Base-by-base conservation (phyloP, 148 eudicot genomes). In the Cornus florida region DNA sequence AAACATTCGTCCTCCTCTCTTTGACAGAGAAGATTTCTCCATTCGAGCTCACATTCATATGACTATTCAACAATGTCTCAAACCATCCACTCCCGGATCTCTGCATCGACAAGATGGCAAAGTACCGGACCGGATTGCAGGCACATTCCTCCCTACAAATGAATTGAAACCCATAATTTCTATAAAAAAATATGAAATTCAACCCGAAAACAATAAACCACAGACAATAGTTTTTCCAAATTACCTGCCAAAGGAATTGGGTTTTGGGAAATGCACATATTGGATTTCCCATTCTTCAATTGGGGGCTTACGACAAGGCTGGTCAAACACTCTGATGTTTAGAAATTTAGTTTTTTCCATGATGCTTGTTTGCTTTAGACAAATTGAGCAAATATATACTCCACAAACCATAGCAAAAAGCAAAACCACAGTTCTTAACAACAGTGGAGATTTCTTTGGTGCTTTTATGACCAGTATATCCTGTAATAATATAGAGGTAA, bases 71-170 rank as follows among this genome's bases (percentile, higher is more conserved):
- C 85, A 93, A 83, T n/a, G 97, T 93, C 75, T 91, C 97, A 20
- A 93, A 93, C 97, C 97, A 93, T 73, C 97, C 97, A 64, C 97
- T 93, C 72, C 97, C 97, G 3, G 97, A 93, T 77, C 97, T 91
- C 82, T 93, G 97, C 97, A 89, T 93, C 19, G 97, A 91, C 65
- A 91, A 43, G 39, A 93, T 87, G 17, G 83, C 95, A 59, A 93
- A 93, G n/a, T 38, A 81, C 50, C 89, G 77, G 22, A 93, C 90
- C 2, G 95, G 91, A 69, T 91, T 93, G 83, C 92, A 86, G 20
- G 67, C 86, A 70, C 97, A 93, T 82, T 91, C 97, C 74, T 86
- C 80, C 88, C 93, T 93, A 65, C 81, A 83, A 75, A 77, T 20
- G 11, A 50, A 69, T 10, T 17, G 69, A 70, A 72, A 62, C 78